Percentiles rank a stretch among this genome's conserved stretches.
phyloP scores from a whole-genome alignment of 345 rosid species.

The Camelina sativa region DNA sequence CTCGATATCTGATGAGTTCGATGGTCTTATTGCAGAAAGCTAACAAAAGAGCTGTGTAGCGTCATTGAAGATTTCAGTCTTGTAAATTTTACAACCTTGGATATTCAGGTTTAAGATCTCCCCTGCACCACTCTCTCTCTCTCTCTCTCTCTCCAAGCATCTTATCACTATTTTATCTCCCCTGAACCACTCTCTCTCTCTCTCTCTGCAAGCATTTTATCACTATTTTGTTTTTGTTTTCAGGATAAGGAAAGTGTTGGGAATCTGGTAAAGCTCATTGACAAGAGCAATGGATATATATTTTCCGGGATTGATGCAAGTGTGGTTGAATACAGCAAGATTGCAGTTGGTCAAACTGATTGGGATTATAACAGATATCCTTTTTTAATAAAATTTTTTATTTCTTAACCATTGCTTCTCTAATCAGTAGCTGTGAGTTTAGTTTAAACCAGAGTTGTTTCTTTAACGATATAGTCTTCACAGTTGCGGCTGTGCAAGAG shows the following conservation, averaged over 20 bases:
- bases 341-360: slow-evolving; percentile 69
- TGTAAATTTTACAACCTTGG: slow-evolving; percentile 78
- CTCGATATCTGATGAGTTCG: background rate
- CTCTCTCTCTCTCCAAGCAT: slow-evolving; percentile 1
- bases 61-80: slow-evolving; percentile 72
- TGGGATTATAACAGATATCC: slow-evolving; percentile 99
- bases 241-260: slow-evolving; percentile 94
- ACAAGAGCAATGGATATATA: slow-evolving; percentile 85
- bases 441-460: slow-evolving; percentile 23
- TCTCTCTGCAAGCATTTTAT: slow-evolving; percentile 8
- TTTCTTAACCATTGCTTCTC: slow-evolving; percentile 16
- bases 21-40: slow-evolving; percentile 63
- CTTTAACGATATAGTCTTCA: slow-evolving; percentile 40
- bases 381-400: slow-evolving; percentile 19
- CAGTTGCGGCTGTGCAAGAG: slow-evolving; percentile 65
- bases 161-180: background rate
- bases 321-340: slow-evolving; percentile 93
- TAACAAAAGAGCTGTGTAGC: slow-evolving; percentile 73
- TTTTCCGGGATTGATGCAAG: slow-evolving; percentile 77
- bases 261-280: slow-evolving; percentile 78
- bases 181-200: background rate
- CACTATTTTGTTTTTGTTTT: slow-evolving; percentile 13
- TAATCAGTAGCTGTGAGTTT: background rate
- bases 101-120: slow-evolving; percentile 70
- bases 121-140: background rate